A percentile compares a stretch with the other conserved stretches of the same genome.
Evolutionary conservation across 139 green algal genomes (phyloP).

Genomic region (Pseudopediastrum boryanum): DNA sequence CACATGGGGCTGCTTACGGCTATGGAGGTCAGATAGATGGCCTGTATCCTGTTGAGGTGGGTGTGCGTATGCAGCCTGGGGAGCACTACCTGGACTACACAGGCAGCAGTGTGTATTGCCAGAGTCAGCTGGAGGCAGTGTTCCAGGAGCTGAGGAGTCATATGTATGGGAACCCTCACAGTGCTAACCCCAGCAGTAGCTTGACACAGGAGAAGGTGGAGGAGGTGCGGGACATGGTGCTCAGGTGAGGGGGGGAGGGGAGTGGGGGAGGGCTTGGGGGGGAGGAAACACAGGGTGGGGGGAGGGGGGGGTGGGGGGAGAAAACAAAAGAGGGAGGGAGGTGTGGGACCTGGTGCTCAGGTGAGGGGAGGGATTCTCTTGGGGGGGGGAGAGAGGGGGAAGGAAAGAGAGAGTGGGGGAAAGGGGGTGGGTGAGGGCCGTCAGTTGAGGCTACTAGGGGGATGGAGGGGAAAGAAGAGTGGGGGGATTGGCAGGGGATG

Average conservation of each 20-base stretch:
- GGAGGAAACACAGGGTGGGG: too few relatives aligned
- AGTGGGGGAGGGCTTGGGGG: too few relatives aligned
- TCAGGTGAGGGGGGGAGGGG: not conserved
- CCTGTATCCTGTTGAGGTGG: conserved; percentile 66
- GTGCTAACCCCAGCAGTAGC: conserved; percentile 64
- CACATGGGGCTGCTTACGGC: conserved; percentile 51
- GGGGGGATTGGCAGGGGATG: conserved; percentile 45
- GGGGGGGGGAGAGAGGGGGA: too few relatives aligned
- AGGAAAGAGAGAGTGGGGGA: too few relatives aligned
- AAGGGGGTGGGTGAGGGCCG: too few relatives aligned
- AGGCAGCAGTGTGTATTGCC: conserved; percentile 60
- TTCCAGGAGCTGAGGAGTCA: conserved; percentile 63
- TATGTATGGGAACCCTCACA: conserved; percentile 83
- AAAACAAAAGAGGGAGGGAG: conserved; percentile 45
- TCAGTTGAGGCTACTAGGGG: too few relatives aligned
- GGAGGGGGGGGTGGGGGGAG: too few relatives aligned
- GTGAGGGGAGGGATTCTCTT: not conserved
- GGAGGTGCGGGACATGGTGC: conserved; percentile 44
- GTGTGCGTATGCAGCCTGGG: conserved; percentile 54
- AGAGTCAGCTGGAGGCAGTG: conserved; percentile 55
- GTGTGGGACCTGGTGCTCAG: conserved; percentile 43
- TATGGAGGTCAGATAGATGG: conserved; percentile 62
- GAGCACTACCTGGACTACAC: conserved; percentile 86
- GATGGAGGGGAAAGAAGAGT: too few relatives aligned
- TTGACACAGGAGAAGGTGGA: conserved; percentile 56